phyloP scores from a whole-genome alignment of 2,329 filamentous ascomycete species.

The Xylaria sp. region DNA sequence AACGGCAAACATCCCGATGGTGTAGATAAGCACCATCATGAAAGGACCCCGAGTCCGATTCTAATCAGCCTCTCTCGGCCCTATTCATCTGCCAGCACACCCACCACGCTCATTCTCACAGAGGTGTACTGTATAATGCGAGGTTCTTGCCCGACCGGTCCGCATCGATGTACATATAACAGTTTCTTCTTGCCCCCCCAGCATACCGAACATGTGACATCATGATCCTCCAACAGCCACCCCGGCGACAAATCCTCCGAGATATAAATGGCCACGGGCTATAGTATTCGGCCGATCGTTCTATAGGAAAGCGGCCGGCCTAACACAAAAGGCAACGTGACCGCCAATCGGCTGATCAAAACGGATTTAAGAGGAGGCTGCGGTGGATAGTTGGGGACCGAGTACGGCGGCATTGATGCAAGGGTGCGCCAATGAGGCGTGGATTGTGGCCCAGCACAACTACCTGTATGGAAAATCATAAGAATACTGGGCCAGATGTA shows the following conservation, averaged over 20 bases:
- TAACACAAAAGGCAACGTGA: background rate
- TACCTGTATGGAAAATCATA: background rate
- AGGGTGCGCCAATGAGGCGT: background rate
- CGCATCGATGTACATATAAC: background rate
- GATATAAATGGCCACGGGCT: conserved; percentile 15
- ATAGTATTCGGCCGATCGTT: background rate
- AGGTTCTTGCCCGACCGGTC: too few species aligned
- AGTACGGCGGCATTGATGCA: background rate
- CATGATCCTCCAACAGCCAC: background rate
- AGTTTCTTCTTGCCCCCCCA: background rate
- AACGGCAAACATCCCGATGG: background rate
- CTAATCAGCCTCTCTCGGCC: background rate
- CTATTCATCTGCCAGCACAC: background rate
- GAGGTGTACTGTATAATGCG: too few species aligned
- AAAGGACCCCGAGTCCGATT: background rate
- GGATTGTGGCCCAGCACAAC: background rate
- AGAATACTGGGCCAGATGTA: background rate
- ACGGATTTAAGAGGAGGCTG: background rate
- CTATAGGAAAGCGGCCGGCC: too few species aligned
- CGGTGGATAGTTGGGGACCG: background rate
- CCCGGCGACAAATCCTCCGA: background rate
- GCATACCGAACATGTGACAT: background rate
- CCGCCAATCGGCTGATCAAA: background rate
- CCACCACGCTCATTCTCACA: background rate
- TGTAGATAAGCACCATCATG: background rate